Conservation (phyloP, 129 eudicot genomes). For the Escallonia herrerae region DNA sequence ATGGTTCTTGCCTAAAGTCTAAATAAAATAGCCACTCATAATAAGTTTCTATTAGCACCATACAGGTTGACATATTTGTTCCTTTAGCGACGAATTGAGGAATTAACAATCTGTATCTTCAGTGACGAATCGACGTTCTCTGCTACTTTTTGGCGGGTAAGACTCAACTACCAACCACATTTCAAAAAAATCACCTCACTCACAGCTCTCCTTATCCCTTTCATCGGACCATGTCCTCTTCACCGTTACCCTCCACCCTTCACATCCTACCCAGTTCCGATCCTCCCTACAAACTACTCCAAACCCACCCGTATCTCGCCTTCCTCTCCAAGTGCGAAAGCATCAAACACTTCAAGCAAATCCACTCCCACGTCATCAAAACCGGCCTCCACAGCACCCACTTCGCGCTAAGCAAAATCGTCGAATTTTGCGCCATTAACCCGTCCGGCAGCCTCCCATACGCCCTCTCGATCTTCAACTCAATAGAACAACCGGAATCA, state of each 20-base stretch:
- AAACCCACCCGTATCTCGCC: constrained; percentile 35
- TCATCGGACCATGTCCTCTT: constrained; percentile 13
- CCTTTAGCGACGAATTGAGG: background rate
- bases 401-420: constrained; percentile 37
- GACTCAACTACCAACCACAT: background rate
- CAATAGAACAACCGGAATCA: constrained; percentile 41
- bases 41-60: too few relatives aligned
- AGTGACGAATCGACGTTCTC: too few relatives aligned
- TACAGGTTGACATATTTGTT: background rate
- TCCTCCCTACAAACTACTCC: constrained; percentile 44
- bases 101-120: too few relatives aligned
- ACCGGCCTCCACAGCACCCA: constrained; percentile 62
- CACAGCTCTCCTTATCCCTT: background rate
- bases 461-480: constrained; percentile 39
- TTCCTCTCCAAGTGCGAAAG: constrained; percentile 55
- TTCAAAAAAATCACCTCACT: background rate
- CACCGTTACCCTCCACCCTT: constrained; percentile 16
- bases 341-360: constrained; percentile 40
- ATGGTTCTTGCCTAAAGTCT: too few relatives aligned
- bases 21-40: too few relatives aligned
- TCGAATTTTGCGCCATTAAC: constrained; percentile 58
- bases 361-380: constrained; percentile 58
- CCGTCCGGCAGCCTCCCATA: constrained; percentile 44
- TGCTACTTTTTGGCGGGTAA: background rate
- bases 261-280: constrained; percentile 25